Evolutionary conservation across 495 filamentous ascomycete genomes (phyloP), one percentile per base, ranked within the genome.

Genomic region (Cairneyella variabilis): DNA sequence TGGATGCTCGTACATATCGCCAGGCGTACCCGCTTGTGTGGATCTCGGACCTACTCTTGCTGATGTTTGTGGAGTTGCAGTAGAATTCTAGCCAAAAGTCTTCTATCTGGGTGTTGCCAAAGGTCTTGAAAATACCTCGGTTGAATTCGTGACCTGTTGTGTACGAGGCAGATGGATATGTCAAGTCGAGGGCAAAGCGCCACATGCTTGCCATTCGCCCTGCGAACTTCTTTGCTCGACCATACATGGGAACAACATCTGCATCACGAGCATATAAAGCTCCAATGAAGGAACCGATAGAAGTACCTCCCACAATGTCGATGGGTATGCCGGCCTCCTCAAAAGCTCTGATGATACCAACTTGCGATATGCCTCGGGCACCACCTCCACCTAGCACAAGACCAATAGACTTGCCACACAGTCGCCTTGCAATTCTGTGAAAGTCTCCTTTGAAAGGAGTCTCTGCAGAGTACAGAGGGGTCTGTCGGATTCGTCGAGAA

Each of bases 11-110:
- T 10, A 98, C 85, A 64, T 97, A 97, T 32, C 93, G 82, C 93
- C 93, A 98, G 2, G 91, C 90, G 58, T 97, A 97, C 4, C 93
- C 93, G 26, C 84, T 90, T 1, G 88, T 96, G 69, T 98, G 93
- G 67, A 91, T 89, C 64, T 97, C 91, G 3, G 82, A 80, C 7
- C 91, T 82, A 32, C 84, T 90, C 62, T 91, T 91, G 71, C 83
- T 89, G 71, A 98, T 97, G 62, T 96, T 97, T 22, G 95, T 97
- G 0, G 91, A 97, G 67, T 98, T 98, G 76, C 95, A 97, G 75
- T 97, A 98, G 70, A 91, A 98, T 54, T 95, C 90, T 14, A 98
- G 80, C 93, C 93, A 97, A 66, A 97, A 97, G 66, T 97, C 95
- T 70, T 98, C 93, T 49, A 98, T 97, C 67, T 97, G 93, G 32